A percentile compares a stretch with the other conserved stretches of the same genome.
Conservation (phyloP, 169 alveolate genomes). For the Plasmodium knowlesi region DNA sequence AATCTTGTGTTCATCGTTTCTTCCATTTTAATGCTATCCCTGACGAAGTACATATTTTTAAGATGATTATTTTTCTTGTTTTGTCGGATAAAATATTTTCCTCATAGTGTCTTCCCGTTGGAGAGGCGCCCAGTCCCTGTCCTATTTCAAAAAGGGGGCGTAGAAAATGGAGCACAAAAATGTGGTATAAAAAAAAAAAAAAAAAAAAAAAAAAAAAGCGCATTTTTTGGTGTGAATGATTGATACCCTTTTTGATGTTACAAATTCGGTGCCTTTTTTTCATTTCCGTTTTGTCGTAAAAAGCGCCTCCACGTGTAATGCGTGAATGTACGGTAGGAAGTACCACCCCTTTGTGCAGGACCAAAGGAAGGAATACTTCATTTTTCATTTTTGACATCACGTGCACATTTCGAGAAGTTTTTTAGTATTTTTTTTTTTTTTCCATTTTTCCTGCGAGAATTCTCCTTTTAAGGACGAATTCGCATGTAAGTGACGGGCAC, state of each 20-base stretch:
- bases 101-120: slow-evolving; percentile 5
- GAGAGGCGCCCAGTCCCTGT: slow-evolving; percentile 41
- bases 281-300: neutral
- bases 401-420: neutral
- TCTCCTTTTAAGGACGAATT: neutral
- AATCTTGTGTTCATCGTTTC: neutral
- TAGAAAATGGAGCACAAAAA: slow-evolving; percentile 8
- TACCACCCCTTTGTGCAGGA: neutral
- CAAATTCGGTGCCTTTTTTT: neutral
- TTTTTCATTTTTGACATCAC: neutral
- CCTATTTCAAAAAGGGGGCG: slow-evolving; percentile 2
- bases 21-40: slow-evolving; percentile 12
- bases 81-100: slow-evolving; percentile 24
- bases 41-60: slow-evolving; percentile 30
- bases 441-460: neutral
- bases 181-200: neutral
- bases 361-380: neutral
- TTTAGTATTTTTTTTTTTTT: neutral
- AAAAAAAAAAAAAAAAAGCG: neutral
- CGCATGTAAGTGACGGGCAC: neutral
- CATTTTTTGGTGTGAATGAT: neutral
- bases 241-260: neutral
- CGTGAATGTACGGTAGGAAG: neutral
- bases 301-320: neutral
- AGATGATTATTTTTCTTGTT: slow-evolving; percentile 23